phyloP scores from a whole-genome alignment of 1,139 yeast genomes.

The Candida pseudocylindracea region DNA sequence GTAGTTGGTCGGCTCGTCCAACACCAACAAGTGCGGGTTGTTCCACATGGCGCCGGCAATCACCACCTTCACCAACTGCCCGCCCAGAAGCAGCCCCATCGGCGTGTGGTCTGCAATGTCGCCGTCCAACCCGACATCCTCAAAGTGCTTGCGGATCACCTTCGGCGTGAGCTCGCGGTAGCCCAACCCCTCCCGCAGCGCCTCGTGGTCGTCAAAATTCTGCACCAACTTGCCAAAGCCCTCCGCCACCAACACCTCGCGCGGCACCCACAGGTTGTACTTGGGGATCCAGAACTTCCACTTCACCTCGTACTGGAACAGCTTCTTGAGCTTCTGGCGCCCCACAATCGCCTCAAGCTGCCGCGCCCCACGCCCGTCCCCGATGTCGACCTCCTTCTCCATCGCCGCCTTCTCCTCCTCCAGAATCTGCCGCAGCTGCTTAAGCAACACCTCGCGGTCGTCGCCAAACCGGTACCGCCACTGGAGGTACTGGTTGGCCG shows the following conservation, averaged over 20 bases:
- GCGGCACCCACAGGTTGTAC: conserved; percentile 84
- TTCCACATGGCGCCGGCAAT: conserved; percentile 99
- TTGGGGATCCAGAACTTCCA: conserved; percentile 91
- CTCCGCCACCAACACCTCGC: conserved; percentile 52
- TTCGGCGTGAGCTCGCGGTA: conserved; percentile 82
- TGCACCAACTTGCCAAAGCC: conserved; percentile 82
- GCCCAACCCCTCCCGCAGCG: conserved; percentile 96
- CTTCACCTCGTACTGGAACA: conserved; percentile 91
- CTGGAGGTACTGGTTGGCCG: conserved; percentile 92
- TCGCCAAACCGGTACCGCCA: conserved; percentile 98
- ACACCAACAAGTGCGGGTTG: conserved; percentile 91
- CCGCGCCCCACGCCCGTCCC: conserved; percentile 80
- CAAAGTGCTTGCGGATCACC: conserved; percentile 89
- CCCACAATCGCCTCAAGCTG: conserved; percentile 87
- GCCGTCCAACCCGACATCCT: conserved; percentile 91
- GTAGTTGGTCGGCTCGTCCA: conserved; percentile 97
- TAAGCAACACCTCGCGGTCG: conserved; percentile 87
- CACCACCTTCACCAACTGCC: conserved; percentile 93
- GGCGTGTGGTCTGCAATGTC: conserved; percentile 98
- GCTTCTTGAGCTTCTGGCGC: conserved; percentile 86
- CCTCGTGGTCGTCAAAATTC: conserved; percentile 94
- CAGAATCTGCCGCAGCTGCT: conserved; percentile 77
- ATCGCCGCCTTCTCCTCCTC: conserved; percentile 67
- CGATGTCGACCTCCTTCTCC: conserved; percentile 57
- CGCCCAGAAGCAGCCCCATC: conserved; percentile 90